Evolutionary conservation across 2,329 filamentous ascomycete species (phyloP).

Genomic region (Celoporthe dispersa): DNA sequence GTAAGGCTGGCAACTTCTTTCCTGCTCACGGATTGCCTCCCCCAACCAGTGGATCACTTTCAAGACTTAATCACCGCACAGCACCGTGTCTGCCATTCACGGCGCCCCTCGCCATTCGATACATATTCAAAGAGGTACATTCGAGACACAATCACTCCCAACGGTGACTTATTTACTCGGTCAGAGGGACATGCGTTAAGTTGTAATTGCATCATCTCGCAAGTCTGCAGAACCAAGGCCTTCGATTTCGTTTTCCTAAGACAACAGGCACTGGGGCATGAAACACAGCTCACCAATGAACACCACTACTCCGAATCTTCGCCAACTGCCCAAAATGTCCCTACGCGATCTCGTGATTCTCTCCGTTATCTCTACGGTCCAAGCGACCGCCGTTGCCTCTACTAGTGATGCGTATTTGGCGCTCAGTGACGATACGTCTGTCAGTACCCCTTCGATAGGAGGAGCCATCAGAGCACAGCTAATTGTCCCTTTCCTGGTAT

Average conservation of each 20-base stretch:
- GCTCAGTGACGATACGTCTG: neutral
- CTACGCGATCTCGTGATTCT: neutral
- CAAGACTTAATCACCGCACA: neutral
- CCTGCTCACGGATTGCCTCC: neutral
- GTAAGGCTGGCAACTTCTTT: neutral
- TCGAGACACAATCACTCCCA: neutral
- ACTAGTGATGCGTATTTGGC: neutral
- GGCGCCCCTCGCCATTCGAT: neutral
- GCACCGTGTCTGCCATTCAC: neutral
- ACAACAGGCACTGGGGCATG: neutral
- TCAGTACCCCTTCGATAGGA: neutral
- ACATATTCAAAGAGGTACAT: neutral
- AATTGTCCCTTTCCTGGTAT: neutral
- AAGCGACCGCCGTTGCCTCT: neutral
- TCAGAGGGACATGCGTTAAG: neutral
- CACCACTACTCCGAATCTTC: neutral
- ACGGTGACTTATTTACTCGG: neutral
- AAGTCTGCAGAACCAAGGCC: neutral
- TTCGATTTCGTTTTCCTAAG: neutral
- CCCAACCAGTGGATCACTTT: neutral
- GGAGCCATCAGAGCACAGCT: neutral
- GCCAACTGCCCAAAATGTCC: neutral
- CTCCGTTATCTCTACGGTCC: neutral
- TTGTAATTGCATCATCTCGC: neutral
- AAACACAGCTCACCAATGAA: neutral